Conservation (phyloP, 345 rosid species). For the Hibiscus syriacus region DNA sequence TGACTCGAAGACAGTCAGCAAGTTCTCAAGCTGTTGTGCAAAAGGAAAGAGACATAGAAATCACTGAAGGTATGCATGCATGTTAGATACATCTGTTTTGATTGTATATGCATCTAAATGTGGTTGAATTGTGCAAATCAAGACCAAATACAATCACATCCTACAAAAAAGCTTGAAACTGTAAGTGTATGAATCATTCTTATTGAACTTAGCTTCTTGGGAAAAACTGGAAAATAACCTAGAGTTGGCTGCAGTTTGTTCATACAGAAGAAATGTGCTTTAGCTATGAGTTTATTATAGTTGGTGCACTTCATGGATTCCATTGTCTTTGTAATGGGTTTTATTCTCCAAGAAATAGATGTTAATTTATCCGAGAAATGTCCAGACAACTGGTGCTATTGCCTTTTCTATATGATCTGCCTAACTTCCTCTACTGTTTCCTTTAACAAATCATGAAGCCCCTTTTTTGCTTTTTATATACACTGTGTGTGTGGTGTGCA, state of each 20-base stretch:
- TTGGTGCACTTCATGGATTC: not conserved
- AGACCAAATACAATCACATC: not conserved
- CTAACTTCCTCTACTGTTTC: not conserved
- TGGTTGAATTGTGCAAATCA: not conserved
- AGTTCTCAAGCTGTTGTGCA: constrained; percentile 20
- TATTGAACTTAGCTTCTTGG: not conserved
- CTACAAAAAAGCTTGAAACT: not conserved
- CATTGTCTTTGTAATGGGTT: not conserved
- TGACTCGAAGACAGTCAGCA: constrained; percentile 13
- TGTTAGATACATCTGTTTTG: not conserved
- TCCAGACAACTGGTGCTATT: not conserved
- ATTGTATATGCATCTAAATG: not conserved
- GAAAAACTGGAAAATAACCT: not conserved
- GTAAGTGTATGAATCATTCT: not conserved
- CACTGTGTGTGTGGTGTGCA: not conserved
- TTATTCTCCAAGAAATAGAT: no score
- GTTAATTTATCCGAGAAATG: not conserved
- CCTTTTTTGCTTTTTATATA: no score
- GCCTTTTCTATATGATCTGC: not conserved
- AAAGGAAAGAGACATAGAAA: constrained; percentile 27
- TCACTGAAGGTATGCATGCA: constrained; percentile 43
- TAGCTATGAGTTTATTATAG: not conserved
- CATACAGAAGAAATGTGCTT: not conserved
- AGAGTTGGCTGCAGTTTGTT: not conserved
- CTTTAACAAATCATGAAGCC: no score